These are phyloP conservation scores for Lagenidium sp. DNA, from an alignment of 352 stramenopile genomes.

Conservation along the genomic window DNA sequence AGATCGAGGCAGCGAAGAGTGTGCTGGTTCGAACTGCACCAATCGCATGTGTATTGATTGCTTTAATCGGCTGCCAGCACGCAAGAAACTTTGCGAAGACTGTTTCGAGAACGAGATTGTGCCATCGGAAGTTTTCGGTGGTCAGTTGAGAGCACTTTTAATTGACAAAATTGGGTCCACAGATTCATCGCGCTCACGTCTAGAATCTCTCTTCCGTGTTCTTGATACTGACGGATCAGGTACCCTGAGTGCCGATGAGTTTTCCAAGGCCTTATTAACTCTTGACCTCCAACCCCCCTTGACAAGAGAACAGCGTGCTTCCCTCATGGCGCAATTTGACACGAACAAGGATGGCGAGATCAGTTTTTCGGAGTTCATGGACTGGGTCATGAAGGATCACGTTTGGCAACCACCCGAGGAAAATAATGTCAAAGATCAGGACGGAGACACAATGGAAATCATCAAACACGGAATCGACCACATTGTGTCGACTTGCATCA, in stretches of 20 bases:
- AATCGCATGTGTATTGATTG: constrained; percentile 52
- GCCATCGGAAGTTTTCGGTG: constrained; percentile 34
- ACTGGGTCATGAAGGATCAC: constrained; percentile 58
- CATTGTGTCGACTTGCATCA: no score
- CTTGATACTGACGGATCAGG: constrained; percentile 61
- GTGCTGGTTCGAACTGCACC: constrained; percentile 36
- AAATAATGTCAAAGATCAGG: no score
- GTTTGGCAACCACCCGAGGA: constrained; percentile 29
- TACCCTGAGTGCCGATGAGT: constrained; percentile 43
- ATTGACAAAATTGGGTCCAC: constrained; percentile 55
- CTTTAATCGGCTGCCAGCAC: constrained; percentile 27
- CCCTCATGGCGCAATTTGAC: constrained; percentile 58
- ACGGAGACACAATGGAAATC: no score
- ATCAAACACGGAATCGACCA: no score
- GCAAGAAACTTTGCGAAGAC: constrained; percentile 58
- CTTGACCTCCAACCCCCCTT: constrained; percentile 49
- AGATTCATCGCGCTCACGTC: constrained; percentile 16
- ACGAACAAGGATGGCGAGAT: constrained; percentile 59
- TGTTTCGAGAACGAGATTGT: constrained; percentile 63
- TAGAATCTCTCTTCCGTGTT: constrained; percentile 41
- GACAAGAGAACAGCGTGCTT: constrained; percentile 29
- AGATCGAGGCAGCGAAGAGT: constrained; percentile 1
- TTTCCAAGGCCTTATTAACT: constrained; percentile 30
- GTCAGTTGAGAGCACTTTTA: constrained; percentile 46
- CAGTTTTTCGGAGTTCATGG: constrained; percentile 49